Evolutionary conservation across 805 yeast genomes (phyloP).

Genomic region (Komagataella pastoris): DNA sequence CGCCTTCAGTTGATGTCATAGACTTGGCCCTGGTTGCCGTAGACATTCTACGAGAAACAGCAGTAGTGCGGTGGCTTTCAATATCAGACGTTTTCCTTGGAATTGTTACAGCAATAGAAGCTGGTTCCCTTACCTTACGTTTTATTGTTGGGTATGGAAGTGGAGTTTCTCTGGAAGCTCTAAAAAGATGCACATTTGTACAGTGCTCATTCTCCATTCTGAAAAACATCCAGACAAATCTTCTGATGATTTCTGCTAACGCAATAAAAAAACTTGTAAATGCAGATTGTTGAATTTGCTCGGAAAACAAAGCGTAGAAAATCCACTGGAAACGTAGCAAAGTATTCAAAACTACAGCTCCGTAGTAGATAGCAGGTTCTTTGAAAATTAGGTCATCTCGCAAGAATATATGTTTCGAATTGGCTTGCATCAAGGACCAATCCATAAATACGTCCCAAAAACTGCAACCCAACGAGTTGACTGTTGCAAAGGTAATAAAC

Average conservation of each 20-base stretch:
- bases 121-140: background rate
- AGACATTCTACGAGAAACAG: background rate
- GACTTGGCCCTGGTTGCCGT: background rate
- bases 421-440: constrained; percentile 76
- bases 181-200: constrained; percentile 70
- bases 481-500: constrained; percentile 59
- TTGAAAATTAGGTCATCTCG: constrained; percentile 62
- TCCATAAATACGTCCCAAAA: constrained; percentile 94
- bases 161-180: constrained; percentile 81
- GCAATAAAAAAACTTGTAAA: constrained; percentile 76
- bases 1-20: constrained; percentile 5
- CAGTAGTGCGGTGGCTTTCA: background rate
- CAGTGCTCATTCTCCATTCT: constrained; percentile 96
- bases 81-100: background rate
- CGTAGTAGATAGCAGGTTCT: constrained; percentile 49
- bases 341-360: constrained; percentile 63
- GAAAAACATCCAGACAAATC: constrained; percentile 83
- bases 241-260: constrained; percentile 64
- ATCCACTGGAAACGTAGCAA: constrained; percentile 84
- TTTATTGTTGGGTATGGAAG: constrained; percentile 50
- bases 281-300: constrained; percentile 78
- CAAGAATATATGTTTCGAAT: constrained; percentile 40
- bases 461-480: constrained; percentile 58
- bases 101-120: background rate
- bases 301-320: constrained; percentile 68